Evolutionary conservation across 2,329 filamentous ascomycete genomes (phyloP), one percentile per base, ranked within the genome.

Genomic region (Talaromyces sp.): DNA sequence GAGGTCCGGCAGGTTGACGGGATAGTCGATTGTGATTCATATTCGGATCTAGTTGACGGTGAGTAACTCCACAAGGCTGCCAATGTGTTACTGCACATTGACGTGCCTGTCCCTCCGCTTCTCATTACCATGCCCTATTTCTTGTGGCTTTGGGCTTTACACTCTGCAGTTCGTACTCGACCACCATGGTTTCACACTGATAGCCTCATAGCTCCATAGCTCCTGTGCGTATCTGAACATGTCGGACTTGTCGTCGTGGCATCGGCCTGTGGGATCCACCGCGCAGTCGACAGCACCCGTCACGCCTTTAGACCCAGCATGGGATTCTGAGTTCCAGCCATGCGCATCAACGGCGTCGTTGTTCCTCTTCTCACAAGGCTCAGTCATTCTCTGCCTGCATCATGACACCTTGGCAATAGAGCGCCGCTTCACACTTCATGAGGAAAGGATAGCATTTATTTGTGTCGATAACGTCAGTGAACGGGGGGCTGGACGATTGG

Each of bases 341-440:
- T 96, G 91, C 75, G 92, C 92, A 18, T 92, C 95, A 33, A 98
- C 95, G 4, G 91, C 90, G 1, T 91, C 92, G 25, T 90, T 95
- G 81, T 89, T 99, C 67, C 84, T 99, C 28, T 97, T 96, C 76
- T 88, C 92, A 25, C 84, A 98, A 74, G 90, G 91, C 35, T 88
- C 87, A 60, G 86, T 88, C 6, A 87, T 99, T 63, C 83, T 97
- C 25, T 95, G 92, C 75, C 87, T 93, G 35, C 92, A 96, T 71
- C 93, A 98, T 78, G 93, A 98, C 73, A 96, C 91, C 3, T 80
- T 99, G 61, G 91, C 90, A 18, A 88, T 98, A 67, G 93, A 98
- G 72, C 84, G 92, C 65, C 85, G 90, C 18, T 98, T 98, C 73
- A 87, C 90, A 31, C 84, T 88, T 64, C 95, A 99, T 75, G 84